phyloP scores from a whole-genome alignment of 352 stramenopile genomes.

The Thraustotheca clavata region DNA sequence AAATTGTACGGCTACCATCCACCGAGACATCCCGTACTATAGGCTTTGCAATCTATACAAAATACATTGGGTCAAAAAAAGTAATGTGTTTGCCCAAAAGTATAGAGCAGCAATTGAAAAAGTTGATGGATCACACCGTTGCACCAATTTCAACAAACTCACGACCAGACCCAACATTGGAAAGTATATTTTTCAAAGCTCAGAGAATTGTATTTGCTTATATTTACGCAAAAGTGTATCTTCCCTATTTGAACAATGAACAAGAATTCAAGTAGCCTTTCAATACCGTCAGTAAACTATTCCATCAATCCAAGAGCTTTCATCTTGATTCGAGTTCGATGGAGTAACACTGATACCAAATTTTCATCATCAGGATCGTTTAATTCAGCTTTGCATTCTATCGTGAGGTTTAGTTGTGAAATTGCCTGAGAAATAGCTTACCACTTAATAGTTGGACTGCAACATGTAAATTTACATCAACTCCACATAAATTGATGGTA shows the following conservation, averaged over 20 bases:
- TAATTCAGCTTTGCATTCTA: background rate
- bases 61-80: background rate
- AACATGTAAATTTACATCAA: background rate
- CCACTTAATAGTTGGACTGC: conserved; percentile 6
- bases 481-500: background rate
- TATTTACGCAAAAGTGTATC: background rate
- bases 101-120: background rate
- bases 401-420: background rate
- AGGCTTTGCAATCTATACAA: background rate
- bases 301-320: background rate
- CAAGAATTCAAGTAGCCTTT: background rate
- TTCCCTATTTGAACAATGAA: background rate
- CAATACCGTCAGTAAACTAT: background rate
- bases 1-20: background rate
- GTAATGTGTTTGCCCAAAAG: background rate
- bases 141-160: background rate
- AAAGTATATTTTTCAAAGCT: background rate
- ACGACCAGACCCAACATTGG: background rate
- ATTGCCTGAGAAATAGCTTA: background rate
- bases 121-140: background rate
- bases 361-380: background rate
- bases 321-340: background rate
- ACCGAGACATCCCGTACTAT: background rate
- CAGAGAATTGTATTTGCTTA: background rate
- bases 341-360: background rate